Evolutionary conservation across 192 early-diverging fungal genomes (phyloP), one percentile per base, ranked within the genome.

Genomic region (Gigaspora rosea): DNA sequence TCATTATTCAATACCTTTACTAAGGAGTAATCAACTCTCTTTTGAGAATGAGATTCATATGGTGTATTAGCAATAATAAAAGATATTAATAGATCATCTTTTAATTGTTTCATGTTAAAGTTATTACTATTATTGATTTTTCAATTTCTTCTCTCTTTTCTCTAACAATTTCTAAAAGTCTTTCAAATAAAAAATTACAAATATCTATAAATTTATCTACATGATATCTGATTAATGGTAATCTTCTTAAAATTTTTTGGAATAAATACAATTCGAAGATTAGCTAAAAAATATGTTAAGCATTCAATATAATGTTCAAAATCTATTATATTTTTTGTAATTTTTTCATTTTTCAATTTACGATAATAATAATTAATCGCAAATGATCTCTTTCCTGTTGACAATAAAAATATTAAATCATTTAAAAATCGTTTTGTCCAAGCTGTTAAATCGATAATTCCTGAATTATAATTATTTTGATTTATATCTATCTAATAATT

Each of bases 101-200:
- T 10, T 71, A 20, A 20, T 33, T 10, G 15, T 52, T 52, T 52
- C 9, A 52, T 20, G 49, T 49, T n/a, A 71, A 7, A 32, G 8
- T 71, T 16, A 54, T 41, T 41, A 20, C 15, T 4, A 22, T 27
- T 71, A 33, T 12, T 52, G 13, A 49, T n/a, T 20, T 71, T 71
- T 71, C 69, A 12, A 71, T 54, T 71, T 71, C 69, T 71, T 71
- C 16, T 71, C 69, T 71, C 32, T 15, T 71, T 54, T 52, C 27
- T 54, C 52, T 71, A 54, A 71, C 32, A 52, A 71, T 71, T 18
- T 52, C 69, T 41, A 52, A 15, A 15, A 71, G 32, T 71, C 20
- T 71, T 22, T 33, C 49, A 54, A 52, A 71, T 6, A 71, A 71
- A 13, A 3, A 18, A 54, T 52, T 7, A 71, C 49, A 20, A 52